Percentiles rank a stretch among this genome's conserved stretches.
Conservation (phyloP, 805 yeast species). For the Candida awuae region DNA sequence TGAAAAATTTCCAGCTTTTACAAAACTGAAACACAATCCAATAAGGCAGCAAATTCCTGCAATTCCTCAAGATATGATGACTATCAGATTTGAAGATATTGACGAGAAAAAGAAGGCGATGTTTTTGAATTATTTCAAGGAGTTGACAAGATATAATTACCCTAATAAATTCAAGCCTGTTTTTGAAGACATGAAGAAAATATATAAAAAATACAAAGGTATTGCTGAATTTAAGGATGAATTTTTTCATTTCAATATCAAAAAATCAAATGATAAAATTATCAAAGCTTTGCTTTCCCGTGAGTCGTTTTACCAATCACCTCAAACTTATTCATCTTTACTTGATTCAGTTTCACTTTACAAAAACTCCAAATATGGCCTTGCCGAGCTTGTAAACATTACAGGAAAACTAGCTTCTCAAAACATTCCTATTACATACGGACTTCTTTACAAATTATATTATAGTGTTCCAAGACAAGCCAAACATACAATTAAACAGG, state of each 20-base stretch:
- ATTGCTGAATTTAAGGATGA: slow-evolving; percentile 1
- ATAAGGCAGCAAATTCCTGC: slow-evolving; percentile 5
- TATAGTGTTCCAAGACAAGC: slow-evolving; percentile 3
- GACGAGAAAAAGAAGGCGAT: not conserved
- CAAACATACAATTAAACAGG: not conserved
- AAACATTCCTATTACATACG: slow-evolving; percentile 1
- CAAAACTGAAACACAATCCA: not conserved
- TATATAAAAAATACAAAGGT: slow-evolving; percentile 2
- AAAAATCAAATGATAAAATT: not conserved
- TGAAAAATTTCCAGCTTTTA: slow-evolving; percentile 1
- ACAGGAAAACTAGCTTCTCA: not conserved
- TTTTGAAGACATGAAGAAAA: not conserved
- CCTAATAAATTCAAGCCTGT: not conserved
- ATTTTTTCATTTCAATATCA: not conserved
- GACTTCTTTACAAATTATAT: slow-evolving; percentile 6
- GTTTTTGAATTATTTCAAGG: not conserved
- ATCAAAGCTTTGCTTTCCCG: not conserved
- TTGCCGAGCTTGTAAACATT: not conserved
- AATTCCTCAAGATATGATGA: not conserved
- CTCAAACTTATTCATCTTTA: not conserved
- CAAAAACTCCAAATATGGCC: slow-evolving; percentile 5
- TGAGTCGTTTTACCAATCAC: not conserved
- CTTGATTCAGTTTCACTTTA: slow-evolving; percentile 1
- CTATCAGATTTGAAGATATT: not conserved
- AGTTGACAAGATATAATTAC: slow-evolving; percentile 7